Percentiles rank a stretch among this genome's conserved stretches.
Evolutionary conservation across 2,329 filamentous ascomycete genomes (phyloP).

Genomic region (Pseudophaeomoniella oleicola): DNA sequence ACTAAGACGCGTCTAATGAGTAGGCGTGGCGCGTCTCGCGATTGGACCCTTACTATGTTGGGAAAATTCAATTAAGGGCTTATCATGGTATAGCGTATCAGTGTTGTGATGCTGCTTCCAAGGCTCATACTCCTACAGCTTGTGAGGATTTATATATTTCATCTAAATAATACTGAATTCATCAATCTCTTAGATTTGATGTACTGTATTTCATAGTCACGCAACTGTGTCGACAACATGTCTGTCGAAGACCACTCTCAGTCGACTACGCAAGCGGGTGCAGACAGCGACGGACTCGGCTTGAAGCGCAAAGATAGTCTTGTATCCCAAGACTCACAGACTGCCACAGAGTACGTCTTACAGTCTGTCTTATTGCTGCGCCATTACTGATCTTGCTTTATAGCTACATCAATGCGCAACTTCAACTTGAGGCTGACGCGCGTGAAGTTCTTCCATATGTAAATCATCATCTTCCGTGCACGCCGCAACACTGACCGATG

Average conservation of each 20-base stretch:
- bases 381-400: conserved; percentile 1
- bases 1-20: conserved; percentile 1
- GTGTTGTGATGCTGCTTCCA: neutral
- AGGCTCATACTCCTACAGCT: no score
- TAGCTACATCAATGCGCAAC: conserved; percentile 81
- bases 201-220: neutral
- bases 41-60: neutral
- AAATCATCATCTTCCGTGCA: conserved; percentile 17
- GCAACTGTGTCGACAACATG: neutral
- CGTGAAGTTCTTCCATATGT: conserved; percentile 91
- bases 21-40: conserved; percentile 5
- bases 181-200: neutral
- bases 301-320: neutral
- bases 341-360: conserved; percentile 48
- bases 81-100: conserved; percentile 11
- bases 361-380: neutral
- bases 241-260: neutral
- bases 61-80: conserved; percentile 19
- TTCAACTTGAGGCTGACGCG: conserved; percentile 85
- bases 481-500: conserved; percentile 7
- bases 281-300: neutral
- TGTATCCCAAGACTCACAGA: conserved; percentile 49
- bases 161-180: no score
- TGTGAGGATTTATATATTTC: no score
- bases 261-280: neutral